phyloP scores from a whole-genome alignment of 495 filamentous ascomycete genomes.

The Barbatosphaeria neglecta region DNA sequence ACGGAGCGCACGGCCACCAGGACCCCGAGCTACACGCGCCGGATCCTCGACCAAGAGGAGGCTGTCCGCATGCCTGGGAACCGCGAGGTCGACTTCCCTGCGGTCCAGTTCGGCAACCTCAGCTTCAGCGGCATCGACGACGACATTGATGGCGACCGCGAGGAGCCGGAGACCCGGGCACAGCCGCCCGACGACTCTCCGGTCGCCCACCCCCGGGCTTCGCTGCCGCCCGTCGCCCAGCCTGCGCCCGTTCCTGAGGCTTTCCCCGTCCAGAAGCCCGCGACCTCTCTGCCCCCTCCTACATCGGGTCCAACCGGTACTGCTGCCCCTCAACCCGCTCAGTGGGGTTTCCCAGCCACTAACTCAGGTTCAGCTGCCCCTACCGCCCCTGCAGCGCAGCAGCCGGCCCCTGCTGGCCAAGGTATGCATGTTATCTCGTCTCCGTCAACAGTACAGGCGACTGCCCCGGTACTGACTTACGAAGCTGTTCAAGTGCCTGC shows the following conservation, averaged over 20 bases:
- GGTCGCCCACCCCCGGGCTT: slow-evolving; percentile 73
- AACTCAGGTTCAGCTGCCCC: slow-evolving; percentile 19
- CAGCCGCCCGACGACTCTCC: slow-evolving; percentile 93
- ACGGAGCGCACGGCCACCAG: slow-evolving; percentile 45
- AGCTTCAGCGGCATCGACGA: slow-evolving; percentile 71
- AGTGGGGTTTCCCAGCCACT: slow-evolving; percentile 10
- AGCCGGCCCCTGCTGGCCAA: slow-evolving; percentile 7
- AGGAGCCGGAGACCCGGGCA: slow-evolving; percentile 87
- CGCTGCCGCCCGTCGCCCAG: slow-evolving; percentile 66
- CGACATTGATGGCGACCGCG: slow-evolving; percentile 86
- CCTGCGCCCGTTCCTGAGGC: slow-evolving; percentile 47
- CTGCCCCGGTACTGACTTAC: slow-evolving; percentile 12
- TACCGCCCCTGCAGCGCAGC: slow-evolving; percentile 9
- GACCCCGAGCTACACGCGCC: slow-evolving; percentile 65
- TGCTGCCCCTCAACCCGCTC: slow-evolving; percentile 2
- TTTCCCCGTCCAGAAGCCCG: slow-evolving; percentile 54
- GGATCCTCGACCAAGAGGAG: slow-evolving; percentile 87
- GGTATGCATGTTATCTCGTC: slow-evolving; percentile 12
- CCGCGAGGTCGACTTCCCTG: slow-evolving; percentile 81
- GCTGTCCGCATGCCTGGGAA: slow-evolving; percentile 99
- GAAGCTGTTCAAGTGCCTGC: slow-evolving; percentile 30
- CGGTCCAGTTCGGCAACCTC: slow-evolving; percentile 97
- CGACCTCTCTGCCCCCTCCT: slow-evolving; percentile 46
- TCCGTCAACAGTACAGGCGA: neutral
- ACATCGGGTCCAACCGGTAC: slow-evolving; percentile 25